Conservation (phyloP, 108 stramenopile genomes). For the Cyclostephanos tholiformis region DNA sequence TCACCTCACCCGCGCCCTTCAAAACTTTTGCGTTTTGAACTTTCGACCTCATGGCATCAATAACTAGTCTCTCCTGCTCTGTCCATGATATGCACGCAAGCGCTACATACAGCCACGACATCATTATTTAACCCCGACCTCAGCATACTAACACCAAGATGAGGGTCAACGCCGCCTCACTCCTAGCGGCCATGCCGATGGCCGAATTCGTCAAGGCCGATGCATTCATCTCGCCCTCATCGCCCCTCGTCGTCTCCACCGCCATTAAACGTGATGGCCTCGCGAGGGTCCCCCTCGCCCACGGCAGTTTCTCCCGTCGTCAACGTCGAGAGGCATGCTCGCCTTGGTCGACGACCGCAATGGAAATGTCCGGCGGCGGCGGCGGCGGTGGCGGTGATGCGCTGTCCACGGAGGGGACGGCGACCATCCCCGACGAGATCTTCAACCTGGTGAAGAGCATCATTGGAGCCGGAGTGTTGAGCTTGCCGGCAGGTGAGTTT, state of each 20-base stretch:
- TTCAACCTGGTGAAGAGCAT: conserved; percentile 95
- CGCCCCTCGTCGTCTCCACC: not conserved
- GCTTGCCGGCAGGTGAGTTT: conserved; percentile 81
- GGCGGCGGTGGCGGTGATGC: conserved; percentile 33
- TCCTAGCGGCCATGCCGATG: conserved; percentile 40
- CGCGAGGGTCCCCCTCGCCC: conserved; percentile 29
- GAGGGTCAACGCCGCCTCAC: conserved; percentile 39
- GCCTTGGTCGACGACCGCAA: conserved; percentile 18
- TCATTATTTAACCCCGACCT: no score
- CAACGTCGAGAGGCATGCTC: not conserved
- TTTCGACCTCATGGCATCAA: no score
- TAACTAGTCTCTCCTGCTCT: no score
- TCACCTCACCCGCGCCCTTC: no score
- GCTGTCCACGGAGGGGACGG: conserved; percentile 58
- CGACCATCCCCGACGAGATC: conserved; percentile 81
- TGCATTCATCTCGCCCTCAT: conserved; percentile 35
- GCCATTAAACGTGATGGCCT: not conserved
- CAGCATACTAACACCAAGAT: no score
- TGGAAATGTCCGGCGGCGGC: conserved; percentile 45
- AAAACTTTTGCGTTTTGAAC: no score
- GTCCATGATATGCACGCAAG: no score
- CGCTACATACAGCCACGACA: no score
- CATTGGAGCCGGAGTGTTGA: conserved; percentile 94
- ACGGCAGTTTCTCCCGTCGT: no score
- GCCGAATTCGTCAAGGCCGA: conserved; percentile 45